Base-by-base conservation (phyloP, 805 yeast genomes). In the Cyberlindnera samutprakarnensis region DNA sequence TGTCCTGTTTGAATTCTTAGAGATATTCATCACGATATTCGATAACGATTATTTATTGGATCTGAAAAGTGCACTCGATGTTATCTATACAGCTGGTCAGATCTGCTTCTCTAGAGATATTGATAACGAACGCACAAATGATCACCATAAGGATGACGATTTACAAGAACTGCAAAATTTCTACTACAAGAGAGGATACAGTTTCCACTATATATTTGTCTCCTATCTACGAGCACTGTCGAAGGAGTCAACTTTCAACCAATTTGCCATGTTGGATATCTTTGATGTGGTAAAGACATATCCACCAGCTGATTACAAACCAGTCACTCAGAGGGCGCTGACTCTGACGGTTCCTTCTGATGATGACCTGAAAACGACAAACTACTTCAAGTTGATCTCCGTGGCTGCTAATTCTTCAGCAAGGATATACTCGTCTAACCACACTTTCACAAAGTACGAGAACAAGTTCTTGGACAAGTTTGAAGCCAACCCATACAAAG, bases 391-490 rank as follows among this genome's bases (percentile, higher is more conserved):
- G 43, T 40, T 52, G 36, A 54, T 53, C 34, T 57, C 40, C 41
- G 56, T 42, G 44, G 62, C 53, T 51, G 66, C 54, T 33, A 55
- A 50, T 36, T 55, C 61, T 34, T 56, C 48, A 37, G 53, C 53
- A 25, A 48, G 51, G 51, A 50, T 42, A 18, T 55, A 48, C 40
- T 53, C 54, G 11, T 53, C 53, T 15, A 49, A 47, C 41, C 57
- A 56, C 23, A 49, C 57, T 6, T 51, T 54, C 23, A 65, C 59
- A 5, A 67, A 53, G 40, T 57, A 59, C 28, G 62, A 51, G 33
- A 66, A 55, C 27, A 62, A 64, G 23, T 58, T 62, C 30, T 43
- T 61, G 17, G 67, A 60, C 23, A 66, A 54, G 25, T 64, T 64
- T 31, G 62, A 57, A 25, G 54, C 55, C 27, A 62, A 64, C 28